Conservation (phyloP, 2,329 filamentous ascomycete genomes). For the Neonectria neomacrospora region DNA sequence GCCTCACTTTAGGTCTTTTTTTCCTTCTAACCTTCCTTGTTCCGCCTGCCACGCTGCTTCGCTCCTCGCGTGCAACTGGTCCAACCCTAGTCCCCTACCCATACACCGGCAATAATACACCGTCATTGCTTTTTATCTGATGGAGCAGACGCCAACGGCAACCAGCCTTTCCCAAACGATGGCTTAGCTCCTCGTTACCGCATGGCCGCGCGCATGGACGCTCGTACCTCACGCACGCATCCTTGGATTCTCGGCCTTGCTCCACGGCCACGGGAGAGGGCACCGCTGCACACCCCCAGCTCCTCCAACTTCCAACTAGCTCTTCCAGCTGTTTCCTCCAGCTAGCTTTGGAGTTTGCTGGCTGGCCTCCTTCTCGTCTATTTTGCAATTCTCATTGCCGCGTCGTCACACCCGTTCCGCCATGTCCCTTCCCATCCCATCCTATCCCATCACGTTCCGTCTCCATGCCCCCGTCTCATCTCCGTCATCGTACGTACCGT, state of each 20-base stretch:
- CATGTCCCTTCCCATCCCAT: not conserved
- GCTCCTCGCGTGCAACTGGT: conserved; percentile 14
- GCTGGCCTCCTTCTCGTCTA: conserved; percentile 1
- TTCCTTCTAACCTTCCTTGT: conserved; percentile 31
- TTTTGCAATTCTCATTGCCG: not conserved
- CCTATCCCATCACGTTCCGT: conserved; percentile 3
- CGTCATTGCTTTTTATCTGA: conserved; percentile 33
- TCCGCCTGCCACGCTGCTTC: conserved; percentile 14
- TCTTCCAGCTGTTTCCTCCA: conserved; percentile 6
- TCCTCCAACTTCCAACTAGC: not conserved
- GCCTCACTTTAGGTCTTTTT: conserved; percentile 44
- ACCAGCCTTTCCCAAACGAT: conserved; percentile 43
- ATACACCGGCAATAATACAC: conserved; percentile 20
- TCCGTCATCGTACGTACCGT: not conserved
- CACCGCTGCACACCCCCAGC: conserved; percentile 13
- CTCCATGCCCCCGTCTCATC: not conserved
- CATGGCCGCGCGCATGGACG: conserved; percentile 33
- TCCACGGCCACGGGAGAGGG: not conserved
- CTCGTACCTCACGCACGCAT: conserved; percentile 32
- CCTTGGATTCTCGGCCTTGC: conserved; percentile 27
- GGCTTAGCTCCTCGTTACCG: conserved; percentile 26
- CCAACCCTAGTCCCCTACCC: conserved; percentile 19
- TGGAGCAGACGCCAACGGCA: conserved; percentile 29
- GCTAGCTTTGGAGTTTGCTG: conserved; percentile 6
- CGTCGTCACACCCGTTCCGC: conserved; percentile 3